These are phyloP conservation scores for Pelargonium cotyledonis DNA, from an alignment of 441 rosid species.

Conservation along the genomic window DNA sequence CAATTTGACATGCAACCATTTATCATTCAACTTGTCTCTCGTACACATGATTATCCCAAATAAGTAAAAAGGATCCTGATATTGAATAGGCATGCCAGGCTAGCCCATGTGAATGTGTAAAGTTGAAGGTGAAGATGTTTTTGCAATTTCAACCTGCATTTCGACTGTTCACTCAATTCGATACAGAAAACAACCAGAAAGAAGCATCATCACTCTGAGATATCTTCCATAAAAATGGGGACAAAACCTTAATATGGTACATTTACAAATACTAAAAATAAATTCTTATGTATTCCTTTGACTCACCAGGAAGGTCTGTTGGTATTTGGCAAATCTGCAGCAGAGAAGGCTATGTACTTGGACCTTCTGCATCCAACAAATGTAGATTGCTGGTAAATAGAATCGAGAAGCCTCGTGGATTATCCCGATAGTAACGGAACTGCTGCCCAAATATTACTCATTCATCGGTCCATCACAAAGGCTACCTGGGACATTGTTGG, in stretches of 20 bases:
- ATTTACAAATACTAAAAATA: constrained; percentile 30
- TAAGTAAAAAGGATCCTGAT: too few relatives aligned
- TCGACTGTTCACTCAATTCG: too few relatives aligned
- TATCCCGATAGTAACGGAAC: background rate
- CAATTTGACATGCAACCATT: too few relatives aligned
- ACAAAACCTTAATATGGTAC: constrained; percentile 12
- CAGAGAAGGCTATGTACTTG: background rate
- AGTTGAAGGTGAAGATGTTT: too few relatives aligned
- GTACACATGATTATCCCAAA: too few relatives aligned
- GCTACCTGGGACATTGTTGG: background rate
- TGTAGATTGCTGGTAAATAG: background rate
- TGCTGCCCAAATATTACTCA: background rate
- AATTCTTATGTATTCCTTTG: constrained; percentile 23
- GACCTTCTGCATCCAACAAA: background rate
- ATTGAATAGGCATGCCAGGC: too few relatives aligned
- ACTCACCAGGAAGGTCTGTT: constrained; percentile 4
- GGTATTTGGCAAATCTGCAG: background rate
- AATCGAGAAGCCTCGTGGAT: background rate
- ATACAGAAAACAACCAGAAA: background rate
- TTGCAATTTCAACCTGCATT: too few relatives aligned
- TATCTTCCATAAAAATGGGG: background rate
- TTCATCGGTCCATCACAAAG: background rate
- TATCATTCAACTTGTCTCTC: too few relatives aligned
- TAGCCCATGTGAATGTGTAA: too few relatives aligned
- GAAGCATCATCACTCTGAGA: constrained; percentile 12